Evolutionary conservation across 176 grass and related monocot species (phyloP).

Genomic region (Aechmea fasciata): DNA sequence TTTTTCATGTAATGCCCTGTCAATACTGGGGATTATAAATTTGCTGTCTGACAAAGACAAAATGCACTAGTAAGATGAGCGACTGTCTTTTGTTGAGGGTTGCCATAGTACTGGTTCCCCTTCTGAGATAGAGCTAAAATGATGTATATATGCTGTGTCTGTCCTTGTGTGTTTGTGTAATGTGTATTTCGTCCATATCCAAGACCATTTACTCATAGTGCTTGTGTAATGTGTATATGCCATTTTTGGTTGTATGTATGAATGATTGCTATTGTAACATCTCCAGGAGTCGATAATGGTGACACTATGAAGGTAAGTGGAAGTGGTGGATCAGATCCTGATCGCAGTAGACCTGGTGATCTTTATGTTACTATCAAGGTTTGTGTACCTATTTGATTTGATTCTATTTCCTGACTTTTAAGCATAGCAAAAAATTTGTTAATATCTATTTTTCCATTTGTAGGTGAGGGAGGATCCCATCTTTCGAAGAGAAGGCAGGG

Average conservation of each 20-base stretch:
- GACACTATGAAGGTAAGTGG: slow-evolving; percentile 69
- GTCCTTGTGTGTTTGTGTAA: too few relatives aligned
- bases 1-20: not conserved
- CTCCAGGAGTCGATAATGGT: slow-evolving; percentile 51
- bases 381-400: slow-evolving; percentile 5
- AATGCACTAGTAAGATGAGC: not conserved
- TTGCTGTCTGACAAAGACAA: not conserved
- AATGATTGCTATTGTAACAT: slow-evolving; percentile 4
- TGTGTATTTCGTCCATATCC: too few relatives aligned
- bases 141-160: too few relatives aligned
- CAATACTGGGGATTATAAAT: not conserved
- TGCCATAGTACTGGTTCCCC: too few relatives aligned
- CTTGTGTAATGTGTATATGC: not conserved
- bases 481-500: slow-evolving; percentile 82
- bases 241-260: not conserved
- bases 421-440: slow-evolving; percentile 5
- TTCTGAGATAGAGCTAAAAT: too few relatives aligned
- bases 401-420: not conserved
- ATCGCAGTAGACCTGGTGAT: slow-evolving; percentile 66
- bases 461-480: slow-evolving; percentile 83
- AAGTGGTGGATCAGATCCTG: slow-evolving; percentile 69
- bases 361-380: slow-evolving; percentile 92
- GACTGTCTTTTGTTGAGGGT: not conserved
- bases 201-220: too few relatives aligned
- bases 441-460: slow-evolving; percentile 17